Percentiles rank a stretch among this genome's conserved stretches.
These are phyloP conservation scores for Podospora sp. DNA, from an alignment of 495 filamentous ascomycete genomes.

Conservation along the genomic window DNA sequence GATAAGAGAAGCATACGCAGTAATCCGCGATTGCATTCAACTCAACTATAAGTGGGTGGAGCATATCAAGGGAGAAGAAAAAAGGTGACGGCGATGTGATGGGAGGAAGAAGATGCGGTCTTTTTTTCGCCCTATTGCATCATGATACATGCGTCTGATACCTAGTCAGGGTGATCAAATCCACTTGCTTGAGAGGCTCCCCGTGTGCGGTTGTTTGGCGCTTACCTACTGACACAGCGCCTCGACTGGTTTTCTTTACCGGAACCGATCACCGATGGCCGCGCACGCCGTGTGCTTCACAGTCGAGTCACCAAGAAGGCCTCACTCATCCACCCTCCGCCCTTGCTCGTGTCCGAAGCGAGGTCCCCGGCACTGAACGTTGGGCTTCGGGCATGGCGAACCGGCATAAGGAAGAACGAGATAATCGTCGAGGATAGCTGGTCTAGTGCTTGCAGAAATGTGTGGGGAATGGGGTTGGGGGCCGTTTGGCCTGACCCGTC, in stretches of 20 bases:
- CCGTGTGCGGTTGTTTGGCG: background rate
- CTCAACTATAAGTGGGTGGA: background rate
- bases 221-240: background rate
- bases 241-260: background rate
- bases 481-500: background rate
- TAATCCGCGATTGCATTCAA: background rate
- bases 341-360: background rate
- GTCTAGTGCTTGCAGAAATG: background rate
- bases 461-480: background rate
- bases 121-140: background rate
- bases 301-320: background rate
- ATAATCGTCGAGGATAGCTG: background rate
- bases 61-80: background rate
- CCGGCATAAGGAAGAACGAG: background rate
- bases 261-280: background rate
- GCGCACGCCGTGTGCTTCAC: background rate
- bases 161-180: background rate
- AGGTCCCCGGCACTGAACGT: background rate
- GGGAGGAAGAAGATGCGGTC: background rate
- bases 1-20: background rate
- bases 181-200: background rate
- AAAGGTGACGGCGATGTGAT: background rate
- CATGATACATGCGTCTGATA: background rate
- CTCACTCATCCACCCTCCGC: background rate
- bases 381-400: background rate